A percentile compares a stretch with the other conserved stretches of the same genome.
Evolutionary conservation across 2,329 filamentous ascomycete genomes (phyloP).

Genomic region (Chaetomium sp.): DNA sequence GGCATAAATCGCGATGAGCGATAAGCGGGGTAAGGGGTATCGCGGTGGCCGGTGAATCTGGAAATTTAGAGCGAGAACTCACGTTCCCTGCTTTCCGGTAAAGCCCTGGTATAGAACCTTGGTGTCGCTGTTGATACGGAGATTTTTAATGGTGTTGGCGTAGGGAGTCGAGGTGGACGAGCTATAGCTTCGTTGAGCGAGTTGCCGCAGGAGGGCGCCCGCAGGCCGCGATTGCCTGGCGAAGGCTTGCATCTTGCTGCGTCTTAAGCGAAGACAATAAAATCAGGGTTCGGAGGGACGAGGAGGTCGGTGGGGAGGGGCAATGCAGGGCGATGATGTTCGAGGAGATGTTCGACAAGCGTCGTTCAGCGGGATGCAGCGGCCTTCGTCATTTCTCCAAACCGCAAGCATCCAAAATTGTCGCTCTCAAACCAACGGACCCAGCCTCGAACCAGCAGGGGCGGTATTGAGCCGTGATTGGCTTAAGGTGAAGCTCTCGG

Average conservation of each 20-base stretch:
- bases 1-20: conserved; percentile 11
- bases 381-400: conserved; percentile 19
- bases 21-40: conserved; percentile 8
- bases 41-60: neutral
- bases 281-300: conserved; percentile 1
- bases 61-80: conserved; percentile 34
- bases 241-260: conserved; percentile 73
- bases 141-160: conserved; percentile 69
- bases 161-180: conserved; percentile 60
- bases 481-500: conserved; percentile 3
- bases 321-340: conserved; percentile 12
- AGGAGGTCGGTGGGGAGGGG: conserved; percentile 4
- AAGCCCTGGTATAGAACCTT: conserved; percentile 97
- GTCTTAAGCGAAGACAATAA: conserved; percentile 8
- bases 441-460: conserved; percentile 1
- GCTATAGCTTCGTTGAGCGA: conserved; percentile 65
- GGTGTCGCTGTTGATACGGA: conserved; percentile 87
- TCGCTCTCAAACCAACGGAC: conserved; percentile 14
- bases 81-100: conserved; percentile 95
- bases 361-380: conserved; percentile 1
- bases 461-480: conserved; percentile 5
- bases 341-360: conserved; percentile 1
- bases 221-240: conserved; percentile 63
- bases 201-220: conserved; percentile 60
- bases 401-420: conserved; percentile 15